Percentiles rank a stretch among this genome's conserved stretches.
Conservation (phyloP, 805 yeast species). For the Teunomyces funiuensis region DNA sequence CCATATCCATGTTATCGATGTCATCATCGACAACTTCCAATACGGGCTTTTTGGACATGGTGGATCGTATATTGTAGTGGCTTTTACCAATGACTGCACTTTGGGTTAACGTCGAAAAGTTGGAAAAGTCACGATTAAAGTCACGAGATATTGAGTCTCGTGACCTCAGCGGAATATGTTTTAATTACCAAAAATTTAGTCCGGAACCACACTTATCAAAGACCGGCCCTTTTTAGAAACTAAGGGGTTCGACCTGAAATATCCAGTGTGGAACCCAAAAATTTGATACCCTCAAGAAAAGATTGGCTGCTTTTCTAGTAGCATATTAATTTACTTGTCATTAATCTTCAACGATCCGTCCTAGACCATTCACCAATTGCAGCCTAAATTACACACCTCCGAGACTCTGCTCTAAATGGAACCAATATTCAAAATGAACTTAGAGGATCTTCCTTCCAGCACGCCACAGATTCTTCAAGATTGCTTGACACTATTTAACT, state of each 20-base stretch:
- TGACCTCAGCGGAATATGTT: neutral
- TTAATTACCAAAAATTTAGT: neutral
- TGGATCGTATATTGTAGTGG: neutral
- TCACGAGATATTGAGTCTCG: neutral
- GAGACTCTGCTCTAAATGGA: slow-evolving; percentile 7
- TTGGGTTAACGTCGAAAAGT: slow-evolving; percentile 1
- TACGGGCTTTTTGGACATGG: slow-evolving; percentile 53
- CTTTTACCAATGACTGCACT: neutral
- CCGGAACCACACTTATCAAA: slow-evolving; percentile 4
- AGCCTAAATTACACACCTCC: neutral
- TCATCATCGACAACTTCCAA: slow-evolving; percentile 82
- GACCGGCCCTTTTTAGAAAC: neutral
- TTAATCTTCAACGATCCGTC: neutral
- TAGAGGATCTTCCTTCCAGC: slow-evolving; percentile 12
- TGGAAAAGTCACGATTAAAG: neutral
- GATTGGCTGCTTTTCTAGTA: too few species aligned
- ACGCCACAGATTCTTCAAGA: slow-evolving; percentile 27
- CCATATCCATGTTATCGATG: slow-evolving; percentile 91
- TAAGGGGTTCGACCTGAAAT: neutral
- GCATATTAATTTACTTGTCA: too few species aligned
- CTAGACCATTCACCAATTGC: neutral
- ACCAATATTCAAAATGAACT: slow-evolving; percentile 9
- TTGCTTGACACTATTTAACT: slow-evolving; percentile 21
- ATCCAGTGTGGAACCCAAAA: neutral
- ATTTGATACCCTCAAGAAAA: neutral